These are phyloP conservation scores for Aureobasidium leucospermi DNA, from an alignment of 2,329 filamentous ascomycete genomes.

Conservation along the genomic window DNA sequence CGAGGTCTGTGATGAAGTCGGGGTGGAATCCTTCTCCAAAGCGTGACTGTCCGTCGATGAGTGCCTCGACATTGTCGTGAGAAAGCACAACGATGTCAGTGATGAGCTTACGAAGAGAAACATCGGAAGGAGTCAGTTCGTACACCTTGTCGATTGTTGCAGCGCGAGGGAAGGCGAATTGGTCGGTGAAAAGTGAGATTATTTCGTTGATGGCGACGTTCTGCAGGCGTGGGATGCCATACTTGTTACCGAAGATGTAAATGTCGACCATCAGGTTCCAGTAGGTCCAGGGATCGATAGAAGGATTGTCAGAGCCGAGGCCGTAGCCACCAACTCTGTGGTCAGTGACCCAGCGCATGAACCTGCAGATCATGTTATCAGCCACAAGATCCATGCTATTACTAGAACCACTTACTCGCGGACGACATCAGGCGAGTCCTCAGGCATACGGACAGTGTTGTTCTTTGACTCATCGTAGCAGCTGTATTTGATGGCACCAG, in stretches of 20 bases:
- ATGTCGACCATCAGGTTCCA: background rate
- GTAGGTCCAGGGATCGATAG: background rate
- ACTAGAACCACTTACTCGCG: background rate
- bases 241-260: slow-evolving; percentile 5
- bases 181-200: background rate
- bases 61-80: background rate
- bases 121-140: background rate
- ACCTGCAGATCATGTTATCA: background rate
- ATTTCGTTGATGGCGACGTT: slow-evolving; percentile 3
- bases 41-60: background rate
- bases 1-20: background rate
- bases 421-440: background rate
- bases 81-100: background rate
- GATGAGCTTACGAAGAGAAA: background rate
- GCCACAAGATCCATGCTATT: background rate
- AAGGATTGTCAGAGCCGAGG: background rate
- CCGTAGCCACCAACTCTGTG: slow-evolving; percentile 1
- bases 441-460: background rate
- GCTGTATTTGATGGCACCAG: background rate
- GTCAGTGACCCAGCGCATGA: slow-evolving; percentile 2
- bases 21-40: background rate
- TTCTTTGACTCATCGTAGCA: background rate
- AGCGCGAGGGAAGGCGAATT: background rate
- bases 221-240: background rate
- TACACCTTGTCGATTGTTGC: background rate